Evolutionary conservation across 352 stramenopile species (phyloP).

Genomic region (Globisporangium uncinulatum): DNA sequence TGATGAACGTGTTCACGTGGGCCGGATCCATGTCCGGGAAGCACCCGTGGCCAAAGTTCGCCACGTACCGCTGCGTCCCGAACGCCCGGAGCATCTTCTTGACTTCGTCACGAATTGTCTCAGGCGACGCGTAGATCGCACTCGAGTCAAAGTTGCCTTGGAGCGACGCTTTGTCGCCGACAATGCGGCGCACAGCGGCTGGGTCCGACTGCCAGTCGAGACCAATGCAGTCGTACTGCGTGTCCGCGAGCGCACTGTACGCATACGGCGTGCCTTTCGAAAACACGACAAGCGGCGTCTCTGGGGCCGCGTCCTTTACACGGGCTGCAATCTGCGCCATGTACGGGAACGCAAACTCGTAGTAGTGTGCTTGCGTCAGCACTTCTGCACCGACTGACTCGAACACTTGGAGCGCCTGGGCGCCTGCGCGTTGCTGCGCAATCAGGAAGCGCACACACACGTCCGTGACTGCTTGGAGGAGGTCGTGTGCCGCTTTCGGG

Average conservation of each 20-base stretch:
- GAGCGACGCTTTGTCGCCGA: constrained; percentile 62
- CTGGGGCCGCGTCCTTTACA: constrained; percentile 61
- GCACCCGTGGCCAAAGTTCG: constrained; percentile 97
- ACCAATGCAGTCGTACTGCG: constrained; percentile 93
- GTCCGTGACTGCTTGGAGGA: constrained; percentile 93
- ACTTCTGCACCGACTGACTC: constrained; percentile 95
- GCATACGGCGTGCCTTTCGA: constrained; percentile 83
- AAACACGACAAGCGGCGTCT: constrained; percentile 78
- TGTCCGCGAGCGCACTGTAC: constrained; percentile 62
- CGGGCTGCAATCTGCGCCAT: constrained; percentile 73
- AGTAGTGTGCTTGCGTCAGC: constrained; percentile 92
- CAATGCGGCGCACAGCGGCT: constrained; percentile 72
- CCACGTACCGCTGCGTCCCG: constrained; percentile 94
- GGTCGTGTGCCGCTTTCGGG: constrained; percentile 83
- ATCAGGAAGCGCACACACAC: constrained; percentile 96
- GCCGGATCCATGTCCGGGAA: constrained; percentile 94
- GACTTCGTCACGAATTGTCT: constrained; percentile 81
- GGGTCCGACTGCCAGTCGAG: constrained; percentile 94
- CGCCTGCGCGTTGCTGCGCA: constrained; percentile 90
- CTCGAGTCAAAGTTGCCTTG: constrained; percentile 94
- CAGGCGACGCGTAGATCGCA: constrained; percentile 78
- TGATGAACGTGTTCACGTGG: constrained; percentile 94
- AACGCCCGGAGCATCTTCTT: constrained; percentile 94
- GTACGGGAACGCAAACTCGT: constrained; percentile 94
- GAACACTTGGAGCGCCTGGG: constrained; percentile 96